Base-by-base conservation (phyloP, 2,329 filamentous ascomycete species). In the Thielaviopsis musarum region DNA sequence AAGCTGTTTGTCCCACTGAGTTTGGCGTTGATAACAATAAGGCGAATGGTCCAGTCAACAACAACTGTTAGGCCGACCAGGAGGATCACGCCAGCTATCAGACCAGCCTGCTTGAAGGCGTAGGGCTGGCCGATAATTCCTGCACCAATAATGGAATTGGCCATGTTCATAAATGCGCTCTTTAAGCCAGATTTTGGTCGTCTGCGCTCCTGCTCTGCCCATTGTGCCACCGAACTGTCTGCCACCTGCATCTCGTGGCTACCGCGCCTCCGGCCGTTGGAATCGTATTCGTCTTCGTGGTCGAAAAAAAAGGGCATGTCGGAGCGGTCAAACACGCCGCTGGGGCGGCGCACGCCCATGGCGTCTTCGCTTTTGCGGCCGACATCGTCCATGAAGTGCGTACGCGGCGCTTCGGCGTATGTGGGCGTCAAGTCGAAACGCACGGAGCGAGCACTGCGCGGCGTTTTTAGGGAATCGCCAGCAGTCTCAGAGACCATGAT, bases 141-240 rank as follows among this genome's bases (percentile, higher is more conserved):
- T 1, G 83, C 83, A 48, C 83, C 83, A 65, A 98, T 96, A 70
- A 98, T 98, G 66, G 88, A 94, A 74, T 98, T 98, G 63, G 93
- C 91, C 93, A 98, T 98, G 73, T 98, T 98, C 90, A 97, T 95
- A 66, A 98, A 97, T 2, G 93, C 91, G 69, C 86, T 88, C 63
- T 80, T 78, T 73, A 97, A 78, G 5, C 87, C 86, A 61, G 88
- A 95, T 73, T 91, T 91, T 54, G 91, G 90, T 60, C 91, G 79
- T 49, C 68, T 67, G 59, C 77, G 75, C 68, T 84, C 80, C 38
- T 74, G 72, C 65, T 78, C 76, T 5, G 76, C 77, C 71, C 75
- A 77, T 51, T 73, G 55, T 19, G 57, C 56, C 22, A 61, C 60
- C 15, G 59, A 51, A 28, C 57, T 59, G 51, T 61, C 68, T 12